Percentiles rank a stretch among this genome's conserved stretches.
phyloP scores from a whole-genome alignment of 345 rosid genomes.

The Populus nigra region DNA sequence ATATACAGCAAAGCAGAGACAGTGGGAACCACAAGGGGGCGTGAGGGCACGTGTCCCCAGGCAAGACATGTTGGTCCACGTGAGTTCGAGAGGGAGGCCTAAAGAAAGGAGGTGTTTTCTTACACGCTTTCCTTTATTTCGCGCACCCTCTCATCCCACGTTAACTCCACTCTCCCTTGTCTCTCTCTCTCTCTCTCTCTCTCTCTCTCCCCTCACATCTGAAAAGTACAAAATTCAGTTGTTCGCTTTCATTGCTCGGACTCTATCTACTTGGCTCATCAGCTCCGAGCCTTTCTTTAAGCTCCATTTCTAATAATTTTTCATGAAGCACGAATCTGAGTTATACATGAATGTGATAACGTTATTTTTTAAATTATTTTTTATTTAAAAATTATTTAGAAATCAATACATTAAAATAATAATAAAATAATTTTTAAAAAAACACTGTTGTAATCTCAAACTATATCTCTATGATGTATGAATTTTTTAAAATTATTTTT shows the following conservation, averaged over 20 bases:
- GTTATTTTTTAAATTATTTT: too few relatives aligned
- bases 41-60: slow-evolving; percentile 47
- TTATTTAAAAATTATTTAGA: too few relatives aligned
- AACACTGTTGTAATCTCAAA: accelerated
- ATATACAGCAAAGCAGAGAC: not conserved
- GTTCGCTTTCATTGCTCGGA: not conserved
- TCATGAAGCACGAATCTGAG: not conserved
- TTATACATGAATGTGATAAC: too few relatives aligned
- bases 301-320: not conserved
- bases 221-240: not conserved
- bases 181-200: not conserved
- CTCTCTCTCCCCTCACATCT: not conserved
- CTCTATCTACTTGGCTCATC: not conserved
- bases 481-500: too few relatives aligned
- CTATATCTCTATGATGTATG: accelerated
- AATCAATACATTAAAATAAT: too few relatives aligned
- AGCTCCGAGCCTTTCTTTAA: not conserved
- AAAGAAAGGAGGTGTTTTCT: slow-evolving; percentile 8
- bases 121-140: slow-evolving; percentile 33
- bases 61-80: slow-evolving; percentile 64
- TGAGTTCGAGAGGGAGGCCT: slow-evolving; percentile 26
- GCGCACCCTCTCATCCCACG: slow-evolving; percentile 40
- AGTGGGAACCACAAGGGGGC: slow-evolving; percentile 8
- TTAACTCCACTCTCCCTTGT: slow-evolving; percentile 50
- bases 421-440: too few relatives aligned